Conservation (phyloP, 106 monocot genomes). For the Acanthochlamys bracteata region DNA sequence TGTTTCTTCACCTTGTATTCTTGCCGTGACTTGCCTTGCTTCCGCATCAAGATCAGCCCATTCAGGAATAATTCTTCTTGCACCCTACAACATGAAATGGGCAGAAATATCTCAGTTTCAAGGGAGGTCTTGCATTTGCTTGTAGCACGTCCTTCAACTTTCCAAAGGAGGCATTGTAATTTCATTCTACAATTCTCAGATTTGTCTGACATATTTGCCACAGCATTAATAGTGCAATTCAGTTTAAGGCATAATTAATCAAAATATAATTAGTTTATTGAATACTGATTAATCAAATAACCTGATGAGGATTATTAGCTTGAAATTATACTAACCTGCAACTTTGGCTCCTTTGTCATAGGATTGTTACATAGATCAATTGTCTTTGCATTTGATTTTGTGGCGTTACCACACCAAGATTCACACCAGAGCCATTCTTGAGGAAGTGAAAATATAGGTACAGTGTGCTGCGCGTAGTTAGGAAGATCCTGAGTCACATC, state of each 20-base stretch:
- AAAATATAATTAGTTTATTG: too few relatives aligned
- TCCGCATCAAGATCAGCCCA: constrained; percentile 88
- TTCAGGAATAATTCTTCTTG: constrained; percentile 81
- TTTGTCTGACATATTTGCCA: too few relatives aligned
- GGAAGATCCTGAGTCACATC: constrained; percentile 73
- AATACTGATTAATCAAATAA: too few relatives aligned
- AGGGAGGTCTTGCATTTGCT: too few relatives aligned
- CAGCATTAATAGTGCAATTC: too few relatives aligned
- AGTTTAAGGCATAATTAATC: too few relatives aligned
- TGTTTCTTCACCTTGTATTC: constrained; percentile 49
- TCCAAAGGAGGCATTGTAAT: too few relatives aligned
- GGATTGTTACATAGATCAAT: constrained; percentile 98
- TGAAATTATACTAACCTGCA: constrained; percentile 42
- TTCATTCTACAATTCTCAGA: too few relatives aligned
- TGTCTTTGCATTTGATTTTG: constrained; percentile 86
- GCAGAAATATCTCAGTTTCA: neutral
- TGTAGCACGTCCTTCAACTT: too few relatives aligned
- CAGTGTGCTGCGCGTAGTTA: constrained; percentile 95
- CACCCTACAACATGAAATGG: constrained; percentile 39
- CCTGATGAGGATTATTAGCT: neutral
- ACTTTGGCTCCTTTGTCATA: constrained; percentile 99
- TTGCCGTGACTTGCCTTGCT: constrained; percentile 50
- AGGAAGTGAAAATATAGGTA: constrained; percentile 95
- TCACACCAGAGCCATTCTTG: constrained; percentile 99
- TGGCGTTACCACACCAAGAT: constrained; percentile 98